These are phyloP conservation scores for Scedosporium minutisporum DNA, from an alignment of 2,329 filamentous ascomycete species.

Conservation along the genomic window DNA sequence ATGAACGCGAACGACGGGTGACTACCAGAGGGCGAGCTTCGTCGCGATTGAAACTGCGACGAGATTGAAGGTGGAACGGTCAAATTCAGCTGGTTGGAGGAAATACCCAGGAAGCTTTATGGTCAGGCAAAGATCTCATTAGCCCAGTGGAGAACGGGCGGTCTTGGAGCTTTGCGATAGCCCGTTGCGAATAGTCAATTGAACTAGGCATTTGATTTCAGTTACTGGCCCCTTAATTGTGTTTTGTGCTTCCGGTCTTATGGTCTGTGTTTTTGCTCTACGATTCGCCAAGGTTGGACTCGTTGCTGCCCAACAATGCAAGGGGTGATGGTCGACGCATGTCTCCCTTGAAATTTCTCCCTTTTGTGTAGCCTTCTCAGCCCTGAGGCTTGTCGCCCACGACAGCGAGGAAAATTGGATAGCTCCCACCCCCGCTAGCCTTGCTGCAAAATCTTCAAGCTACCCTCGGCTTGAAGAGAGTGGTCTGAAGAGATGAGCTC, in stretches of 20 bases:
- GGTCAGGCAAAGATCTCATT: background rate
- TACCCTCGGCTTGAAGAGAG: no score
- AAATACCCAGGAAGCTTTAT: background rate
- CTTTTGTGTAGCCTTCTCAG: no score
- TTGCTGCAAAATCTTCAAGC: no score
- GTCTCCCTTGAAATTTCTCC: no score
- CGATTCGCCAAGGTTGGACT: background rate
- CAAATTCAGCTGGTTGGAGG: background rate
- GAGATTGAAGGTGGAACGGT: background rate
- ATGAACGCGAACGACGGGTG: background rate
- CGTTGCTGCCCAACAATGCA: background rate
- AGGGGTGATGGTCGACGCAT: no score
- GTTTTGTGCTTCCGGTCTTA: background rate
- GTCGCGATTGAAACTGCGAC: background rate
- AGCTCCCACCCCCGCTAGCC: no score
- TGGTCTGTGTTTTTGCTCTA: background rate
- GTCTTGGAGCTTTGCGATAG: background rate
- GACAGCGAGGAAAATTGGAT: no score
- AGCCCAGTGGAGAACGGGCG: background rate
- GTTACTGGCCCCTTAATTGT: background rate
- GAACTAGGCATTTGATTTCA: background rate
- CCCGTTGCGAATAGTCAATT: background rate
- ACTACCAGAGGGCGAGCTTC: background rate
- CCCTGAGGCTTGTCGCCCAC: no score
- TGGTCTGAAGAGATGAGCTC: no score